Evolutionary conservation across 2,329 filamentous ascomycete species (phyloP), one percentile per base, ranked within the genome.

Genomic region (Fusarium protoensiforme): DNA sequence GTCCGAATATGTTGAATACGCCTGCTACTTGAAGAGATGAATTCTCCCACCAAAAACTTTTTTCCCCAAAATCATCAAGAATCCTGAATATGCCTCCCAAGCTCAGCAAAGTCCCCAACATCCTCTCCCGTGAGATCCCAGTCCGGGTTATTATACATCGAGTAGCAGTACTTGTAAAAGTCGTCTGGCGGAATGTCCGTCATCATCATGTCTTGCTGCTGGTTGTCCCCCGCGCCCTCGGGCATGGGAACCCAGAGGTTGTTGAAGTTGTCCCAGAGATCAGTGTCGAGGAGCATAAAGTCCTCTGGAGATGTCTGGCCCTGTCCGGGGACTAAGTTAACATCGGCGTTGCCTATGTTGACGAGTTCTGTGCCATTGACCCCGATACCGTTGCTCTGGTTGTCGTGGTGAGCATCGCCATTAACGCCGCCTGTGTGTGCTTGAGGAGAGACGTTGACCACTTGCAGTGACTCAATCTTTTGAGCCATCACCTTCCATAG

Each of bases 91-190:
- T 78, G 76, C 13, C 76, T 75, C 24, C 76, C 76, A 51, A 78
- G 68, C 36, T 78, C 76, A 2, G 76, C 76, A 71, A 78, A 78
- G 31, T 77, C 76, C 6, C 76, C 74, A n/a, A 75, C 74, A 48
- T 78, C 76, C 29, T 78, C 76, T 53, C 76, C 76, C 4, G 76
- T 78, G 9, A 78, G 75, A 46, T 77, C 77, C 76, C 76, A 78
- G 9, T 78, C 76, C 13, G 76, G 74, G 7, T 78, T 78, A 22
- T 78, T 78, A 20, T 78, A 78, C 76, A 78, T 78, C 20, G 76
- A 78, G 63, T 78, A 78, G 43, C 77, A 78, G 43, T 75, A 74
- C 60, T 78, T 78, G 64, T 76, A 78, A 53, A 77, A 77, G 65
- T 77, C 76, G 31, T 78, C 76, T 3, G 69, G 72, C 7, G 74